phyloP scores from a whole-genome alignment of 306 rosid genomes.

The Inga oerstediana region DNA sequence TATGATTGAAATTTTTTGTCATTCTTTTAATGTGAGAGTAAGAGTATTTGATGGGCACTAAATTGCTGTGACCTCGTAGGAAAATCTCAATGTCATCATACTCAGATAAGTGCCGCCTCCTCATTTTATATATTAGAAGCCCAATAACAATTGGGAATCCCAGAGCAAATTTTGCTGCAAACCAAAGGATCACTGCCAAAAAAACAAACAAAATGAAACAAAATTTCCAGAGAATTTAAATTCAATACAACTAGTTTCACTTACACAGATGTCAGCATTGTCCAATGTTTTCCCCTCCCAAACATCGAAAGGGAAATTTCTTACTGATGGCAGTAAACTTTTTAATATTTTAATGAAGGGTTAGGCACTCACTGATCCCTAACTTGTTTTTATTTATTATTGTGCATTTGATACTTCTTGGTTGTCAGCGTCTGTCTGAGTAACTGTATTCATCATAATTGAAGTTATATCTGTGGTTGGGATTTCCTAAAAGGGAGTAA shows the following conservation, averaged over 20 bases:
- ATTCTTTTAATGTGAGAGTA: slow-evolving; percentile 12
- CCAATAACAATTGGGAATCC: slow-evolving; percentile 6
- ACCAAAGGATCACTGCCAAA: neutral
- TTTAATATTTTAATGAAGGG: neutral
- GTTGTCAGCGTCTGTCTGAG: neutral
- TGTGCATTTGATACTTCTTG: neutral
- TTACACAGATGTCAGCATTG: neutral
- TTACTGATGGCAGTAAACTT: neutral
- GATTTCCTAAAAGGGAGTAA: neutral
- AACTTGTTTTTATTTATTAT: neutral
- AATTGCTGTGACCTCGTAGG: neutral
- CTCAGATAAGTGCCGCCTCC: neutral
- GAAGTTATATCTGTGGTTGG: neutral
- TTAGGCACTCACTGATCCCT: neutral
- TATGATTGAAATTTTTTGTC: slow-evolving; percentile 22
- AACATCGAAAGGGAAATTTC: neutral
- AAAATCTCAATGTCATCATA: slow-evolving; percentile 1
- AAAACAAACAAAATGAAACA: neutral
- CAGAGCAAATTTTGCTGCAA: neutral
- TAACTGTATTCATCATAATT: neutral
- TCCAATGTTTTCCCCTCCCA: neutral
- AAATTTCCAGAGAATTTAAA: neutral
- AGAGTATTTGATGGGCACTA: slow-evolving; percentile 26
- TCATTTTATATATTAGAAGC: slow-evolving; percentile 18
- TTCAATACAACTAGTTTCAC: neutral